phyloP scores from a whole-genome alignment of 768 basidiomycete species.

The Pulveroboletus sp. region DNA sequence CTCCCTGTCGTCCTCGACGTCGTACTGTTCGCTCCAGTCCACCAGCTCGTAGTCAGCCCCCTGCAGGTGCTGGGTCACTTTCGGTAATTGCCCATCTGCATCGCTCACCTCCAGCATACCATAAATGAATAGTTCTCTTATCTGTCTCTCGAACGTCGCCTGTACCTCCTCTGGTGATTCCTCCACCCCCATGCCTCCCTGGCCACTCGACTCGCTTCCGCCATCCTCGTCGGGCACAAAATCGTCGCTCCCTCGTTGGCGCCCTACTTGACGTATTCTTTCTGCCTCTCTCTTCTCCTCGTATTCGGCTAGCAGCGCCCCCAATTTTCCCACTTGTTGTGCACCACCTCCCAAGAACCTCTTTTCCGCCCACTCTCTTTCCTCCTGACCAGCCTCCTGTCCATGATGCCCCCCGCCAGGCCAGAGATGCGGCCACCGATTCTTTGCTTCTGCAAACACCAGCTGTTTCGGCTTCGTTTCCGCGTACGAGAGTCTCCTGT shows the following conservation, averaged over 20 bases:
- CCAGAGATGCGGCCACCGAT: slow-evolving; percentile 67
- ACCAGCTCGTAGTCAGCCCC: slow-evolving; percentile 63
- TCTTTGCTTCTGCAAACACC: slow-evolving; percentile 46
- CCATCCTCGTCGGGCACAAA: slow-evolving; percentile 58
- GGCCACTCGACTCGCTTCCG: slow-evolving; percentile 39
- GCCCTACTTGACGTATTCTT: slow-evolving; percentile 45
- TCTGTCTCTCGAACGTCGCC: slow-evolving; percentile 49
- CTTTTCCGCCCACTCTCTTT: slow-evolving; percentile 61
- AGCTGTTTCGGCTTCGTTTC: slow-evolving; percentile 53
- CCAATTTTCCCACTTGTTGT: slow-evolving; percentile 68
- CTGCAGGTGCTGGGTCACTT: slow-evolving; percentile 33
- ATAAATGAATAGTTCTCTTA: slow-evolving; percentile 72
- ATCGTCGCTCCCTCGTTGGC: slow-evolving; percentile 35
- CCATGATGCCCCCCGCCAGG: slow-evolving; percentile 48
- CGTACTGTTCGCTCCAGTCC: slow-evolving; percentile 74
- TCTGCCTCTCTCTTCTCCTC: slow-evolving; percentile 77
- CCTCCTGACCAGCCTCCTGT: slow-evolving; percentile 54
- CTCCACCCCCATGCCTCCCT: slow-evolving; percentile 25
- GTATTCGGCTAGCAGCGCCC: slow-evolving; percentile 58
- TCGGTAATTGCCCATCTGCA: not conserved
- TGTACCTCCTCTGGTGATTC: slow-evolving; percentile 50
- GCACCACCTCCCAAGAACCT: slow-evolving; percentile 53
- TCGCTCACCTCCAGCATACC: slow-evolving; percentile 63
- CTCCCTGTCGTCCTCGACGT: slow-evolving; percentile 53
- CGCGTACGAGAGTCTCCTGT: slow-evolving; percentile 63